Base-by-base conservation (phyloP, 805 yeast genomes). In the Cyberlindnera mrakii region DNA sequence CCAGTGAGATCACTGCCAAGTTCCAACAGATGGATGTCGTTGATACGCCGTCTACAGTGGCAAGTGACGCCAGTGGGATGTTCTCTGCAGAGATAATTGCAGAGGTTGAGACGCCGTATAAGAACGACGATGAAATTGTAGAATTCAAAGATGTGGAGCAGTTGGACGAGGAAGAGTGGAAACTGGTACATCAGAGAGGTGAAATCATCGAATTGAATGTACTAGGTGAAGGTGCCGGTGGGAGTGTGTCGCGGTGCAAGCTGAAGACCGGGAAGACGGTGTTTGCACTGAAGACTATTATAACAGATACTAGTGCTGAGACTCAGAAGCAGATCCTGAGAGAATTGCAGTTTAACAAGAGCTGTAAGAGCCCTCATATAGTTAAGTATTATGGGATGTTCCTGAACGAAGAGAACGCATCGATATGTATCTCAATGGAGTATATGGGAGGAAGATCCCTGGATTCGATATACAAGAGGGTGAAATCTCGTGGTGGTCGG, bases 391-490 rank as follows among this genome's bases (percentile, higher is more conserved):
- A 87, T 61, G 99, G 99, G 7, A 89, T 96, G 49, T 93, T 86
- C 57, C 70, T 86, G 50, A 81, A 85, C 53, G 86, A 82, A 55
- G 75, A 75, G 44, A 79, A 75, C 47, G 85, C 89, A 25, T 78
- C 89, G 57, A 89, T 93, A 33, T 89, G 86, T 52, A 93, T 93
- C 25, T 88, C 96, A 38, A 93, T 93, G 98, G 99, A 93, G 63
- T 93, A 78, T 62, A 93, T 95, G 89, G 96, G 89, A 20, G 98
- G 97, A 1, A 77, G 79, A 35, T 87, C 96, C 4, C 65, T 93
- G 46, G 97, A 93, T 57, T 88, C 96, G 2, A 80, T 91, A n/a
- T 89, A 91, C 66, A 82, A 83, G 54, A 75, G 79, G 43, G 85
- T 89, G 36, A 73, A 80, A 39, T 67, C 71, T 33, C 69, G 85